phyloP scores from a whole-genome alignment of 257 asterid genomes.

The Nicotiana obtusifolia region DNA sequence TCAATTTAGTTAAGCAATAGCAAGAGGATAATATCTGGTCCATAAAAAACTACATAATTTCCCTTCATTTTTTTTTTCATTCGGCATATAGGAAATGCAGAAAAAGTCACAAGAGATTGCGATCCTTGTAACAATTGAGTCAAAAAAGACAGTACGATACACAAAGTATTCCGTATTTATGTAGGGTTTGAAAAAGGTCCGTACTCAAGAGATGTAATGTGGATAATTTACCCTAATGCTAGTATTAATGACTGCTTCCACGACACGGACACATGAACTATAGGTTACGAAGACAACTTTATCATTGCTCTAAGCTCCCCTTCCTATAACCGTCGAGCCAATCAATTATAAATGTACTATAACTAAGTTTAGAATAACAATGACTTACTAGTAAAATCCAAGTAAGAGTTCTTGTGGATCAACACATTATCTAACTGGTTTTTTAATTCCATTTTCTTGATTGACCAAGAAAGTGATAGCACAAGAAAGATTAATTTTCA shows the following conservation, averaged over 20 bases:
- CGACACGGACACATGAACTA: too few relatives aligned
- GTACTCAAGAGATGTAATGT: too few relatives aligned
- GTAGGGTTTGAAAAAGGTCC: too few relatives aligned
- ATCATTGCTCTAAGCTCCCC: accelerated
- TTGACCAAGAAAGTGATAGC: not conserved
- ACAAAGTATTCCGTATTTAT: too few relatives aligned
- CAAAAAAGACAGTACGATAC: not conserved
- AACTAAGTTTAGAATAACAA: not conserved
- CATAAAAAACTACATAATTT: too few relatives aligned
- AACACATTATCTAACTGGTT: not conserved
- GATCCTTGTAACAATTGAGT: not conserved
- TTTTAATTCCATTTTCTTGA: not conserved
- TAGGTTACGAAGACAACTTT: too few relatives aligned
- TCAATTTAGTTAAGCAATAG: too few relatives aligned
- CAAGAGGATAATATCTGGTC: too few relatives aligned
- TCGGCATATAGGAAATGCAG: too few relatives aligned
- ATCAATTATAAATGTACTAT: conserved; percentile 7
- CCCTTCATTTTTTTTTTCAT: too few relatives aligned
- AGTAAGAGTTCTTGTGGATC: not conserved
- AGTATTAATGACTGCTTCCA: too few relatives aligned
- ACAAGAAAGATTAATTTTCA: not conserved
- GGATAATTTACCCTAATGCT: too few relatives aligned
- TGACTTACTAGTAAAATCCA: not conserved
- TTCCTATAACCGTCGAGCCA: conserved; percentile 7
- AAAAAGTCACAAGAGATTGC: not conserved